Percentiles rank a stretch among this genome's conserved stretches.
Evolutionary conservation across 352 stramenopile genomes (phyloP).

Genomic region (Plasmopara halstedii): DNA sequence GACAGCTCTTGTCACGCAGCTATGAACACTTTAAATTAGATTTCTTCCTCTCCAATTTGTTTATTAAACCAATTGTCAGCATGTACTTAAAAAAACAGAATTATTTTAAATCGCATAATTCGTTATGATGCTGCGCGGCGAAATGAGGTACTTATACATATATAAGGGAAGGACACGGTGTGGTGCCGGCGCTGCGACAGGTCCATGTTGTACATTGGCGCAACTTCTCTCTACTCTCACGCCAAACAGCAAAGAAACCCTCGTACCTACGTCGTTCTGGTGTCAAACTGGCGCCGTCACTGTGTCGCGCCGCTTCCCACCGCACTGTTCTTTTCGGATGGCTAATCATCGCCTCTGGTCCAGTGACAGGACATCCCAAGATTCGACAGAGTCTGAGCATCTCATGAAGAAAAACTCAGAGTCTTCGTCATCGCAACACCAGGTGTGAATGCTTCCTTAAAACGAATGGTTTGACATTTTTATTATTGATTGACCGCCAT

Average conservation of each 20-base stretch:
- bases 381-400: conserved; percentile 29
- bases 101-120: neutral
- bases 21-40: too few species aligned
- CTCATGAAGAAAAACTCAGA: conserved; percentile 18
- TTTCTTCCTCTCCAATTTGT: too few species aligned
- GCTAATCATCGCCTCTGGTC: conserved; percentile 35
- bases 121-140: conserved; percentile 40
- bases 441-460: conserved; percentile 18
- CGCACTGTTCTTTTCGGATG: neutral
- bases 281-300: neutral
- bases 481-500: neutral
- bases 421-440: conserved; percentile 9
- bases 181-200: neutral
- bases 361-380: conserved; percentile 13
- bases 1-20: too few species aligned
- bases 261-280: conserved; percentile 1
- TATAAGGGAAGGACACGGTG: conserved; percentile 4
- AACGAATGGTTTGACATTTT: neutral
- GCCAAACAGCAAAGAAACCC: neutral
- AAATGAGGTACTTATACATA: conserved; percentile 45
- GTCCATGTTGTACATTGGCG: neutral
- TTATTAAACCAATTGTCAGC: too few species aligned
- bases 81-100: neutral
- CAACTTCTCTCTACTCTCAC: conserved; percentile 5
- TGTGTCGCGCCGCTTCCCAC: conserved; percentile 8